A percentile compares a stretch with the other conserved stretches of the same genome.
phyloP scores from a whole-genome alignment of 108 stramenopile genomes.

The Nannochloropsis salina region DNA sequence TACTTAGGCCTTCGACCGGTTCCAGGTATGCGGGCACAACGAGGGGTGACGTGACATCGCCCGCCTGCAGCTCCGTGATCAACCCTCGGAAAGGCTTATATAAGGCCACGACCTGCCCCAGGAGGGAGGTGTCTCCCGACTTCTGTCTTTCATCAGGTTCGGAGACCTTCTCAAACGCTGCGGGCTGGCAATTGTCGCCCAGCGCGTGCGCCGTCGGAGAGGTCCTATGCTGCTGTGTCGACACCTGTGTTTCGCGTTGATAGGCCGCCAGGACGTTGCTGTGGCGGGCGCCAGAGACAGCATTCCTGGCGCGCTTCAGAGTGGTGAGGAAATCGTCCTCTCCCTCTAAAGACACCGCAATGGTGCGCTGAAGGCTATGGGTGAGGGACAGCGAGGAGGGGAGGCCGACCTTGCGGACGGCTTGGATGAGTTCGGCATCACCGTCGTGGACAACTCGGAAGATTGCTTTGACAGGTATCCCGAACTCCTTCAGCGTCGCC shows the following conservation, averaged over 20 bases:
- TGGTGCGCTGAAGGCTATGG: constrained; percentile 13
- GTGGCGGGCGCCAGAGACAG: not conserved
- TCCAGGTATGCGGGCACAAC: not conserved
- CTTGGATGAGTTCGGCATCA: not conserved
- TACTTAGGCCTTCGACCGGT: not conserved
- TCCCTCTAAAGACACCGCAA: not conserved
- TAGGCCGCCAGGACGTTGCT: not conserved
- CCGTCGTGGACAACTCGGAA: not conserved
- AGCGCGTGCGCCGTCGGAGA: not conserved
- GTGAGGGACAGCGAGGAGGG: not conserved
- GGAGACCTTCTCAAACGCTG: not conserved
- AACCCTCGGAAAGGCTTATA: not conserved
- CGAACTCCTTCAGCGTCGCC: not conserved
- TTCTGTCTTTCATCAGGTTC: not conserved
- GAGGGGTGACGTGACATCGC: not conserved
- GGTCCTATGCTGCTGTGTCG: not conserved
- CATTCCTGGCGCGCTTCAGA: not conserved
- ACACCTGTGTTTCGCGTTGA: not conserved
- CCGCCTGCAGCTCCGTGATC: constrained; percentile 16
- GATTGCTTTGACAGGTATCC: not conserved
- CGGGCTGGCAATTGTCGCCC: not conserved
- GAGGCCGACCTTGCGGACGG: not conserved
- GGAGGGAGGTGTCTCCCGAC: not conserved
- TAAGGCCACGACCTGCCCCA: not conserved
- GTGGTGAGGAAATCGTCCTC: not conserved